Evolutionary conservation across 2,329 filamentous ascomycete species (phyloP).

Genomic region (Colletotrichum sp.): DNA sequence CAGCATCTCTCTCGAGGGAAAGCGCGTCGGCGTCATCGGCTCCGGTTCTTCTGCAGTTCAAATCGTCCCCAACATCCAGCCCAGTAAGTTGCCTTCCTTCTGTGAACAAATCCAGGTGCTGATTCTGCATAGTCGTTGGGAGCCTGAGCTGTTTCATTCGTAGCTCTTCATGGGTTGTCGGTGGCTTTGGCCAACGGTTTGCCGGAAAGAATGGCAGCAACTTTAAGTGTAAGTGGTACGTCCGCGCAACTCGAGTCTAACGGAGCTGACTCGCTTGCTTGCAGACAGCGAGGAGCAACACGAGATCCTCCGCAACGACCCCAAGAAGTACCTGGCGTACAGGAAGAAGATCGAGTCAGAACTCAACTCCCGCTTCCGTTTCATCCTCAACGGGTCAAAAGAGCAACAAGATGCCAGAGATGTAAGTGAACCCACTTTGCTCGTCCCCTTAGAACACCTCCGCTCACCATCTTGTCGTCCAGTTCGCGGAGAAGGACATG

Average conservation of each 20-base stretch:
- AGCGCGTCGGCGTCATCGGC: slow-evolving; percentile 33
- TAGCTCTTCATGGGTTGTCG: slow-evolving; percentile 51
- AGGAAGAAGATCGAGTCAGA: slow-evolving; percentile 53
- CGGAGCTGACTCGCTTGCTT: not conserved
- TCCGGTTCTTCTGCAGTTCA: slow-evolving; percentile 34
- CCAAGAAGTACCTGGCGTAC: slow-evolving; percentile 57
- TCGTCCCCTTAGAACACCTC: not conserved
- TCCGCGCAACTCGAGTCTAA: not conserved
- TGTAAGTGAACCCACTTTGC: not conserved
- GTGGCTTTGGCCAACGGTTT: slow-evolving; percentile 51
- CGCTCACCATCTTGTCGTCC: not conserved
- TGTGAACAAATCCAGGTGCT: not conserved
- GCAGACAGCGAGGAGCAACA: slow-evolving; percentile 45
- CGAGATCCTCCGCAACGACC: slow-evolving; percentile 53
- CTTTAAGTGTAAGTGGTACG: slow-evolving; percentile 41
- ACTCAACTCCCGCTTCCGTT: slow-evolving; percentile 57
- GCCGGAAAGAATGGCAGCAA: slow-evolving; percentile 51
- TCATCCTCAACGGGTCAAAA: slow-evolving; percentile 54
- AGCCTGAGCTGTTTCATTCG: slow-evolving; percentile 32
- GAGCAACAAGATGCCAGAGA: slow-evolving; percentile 43
- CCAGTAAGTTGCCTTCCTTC: not conserved
- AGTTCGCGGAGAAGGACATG: slow-evolving; percentile 39
- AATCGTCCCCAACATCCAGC: slow-evolving; percentile 33
- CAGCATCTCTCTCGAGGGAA: slow-evolving; percentile 25
- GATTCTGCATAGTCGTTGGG: not conserved